Conservation (phyloP, 805 yeast genomes). For the Kluyveromyces siamensis region DNA sequence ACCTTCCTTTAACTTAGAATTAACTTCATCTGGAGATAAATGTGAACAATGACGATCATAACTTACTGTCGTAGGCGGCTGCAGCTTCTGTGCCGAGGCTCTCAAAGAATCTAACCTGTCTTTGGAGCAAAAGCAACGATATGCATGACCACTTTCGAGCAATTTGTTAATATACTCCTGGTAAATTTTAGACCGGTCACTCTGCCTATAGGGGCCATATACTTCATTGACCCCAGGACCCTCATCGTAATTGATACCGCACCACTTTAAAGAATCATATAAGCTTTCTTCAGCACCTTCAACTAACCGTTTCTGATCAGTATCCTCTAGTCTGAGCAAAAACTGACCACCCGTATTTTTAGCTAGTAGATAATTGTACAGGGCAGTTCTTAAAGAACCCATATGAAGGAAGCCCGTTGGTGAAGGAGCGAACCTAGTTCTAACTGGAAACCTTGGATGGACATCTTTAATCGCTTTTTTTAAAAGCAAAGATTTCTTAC, state of each 20-base stretch:
- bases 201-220: conserved; percentile 75
- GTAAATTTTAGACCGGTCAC: conserved; percentile 67
- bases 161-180: conserved; percentile 46
- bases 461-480: conserved; percentile 18
- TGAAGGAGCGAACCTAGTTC: conserved; percentile 95
- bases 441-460: conserved; percentile 46
- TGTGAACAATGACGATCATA: conserved; percentile 78
- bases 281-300: conserved; percentile 77
- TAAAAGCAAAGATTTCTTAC: conserved; percentile 6
- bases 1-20: conserved; percentile 25
- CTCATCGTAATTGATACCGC: conserved; percentile 69
- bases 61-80: conserved; percentile 86
- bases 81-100: conserved; percentile 60
- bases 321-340: conserved; percentile 79
- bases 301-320: conserved; percentile 75
- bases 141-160: conserved; percentile 62
- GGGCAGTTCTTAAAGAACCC: conserved; percentile 89
- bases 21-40: conserved; percentile 34
- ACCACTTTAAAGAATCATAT: conserved; percentile 68
- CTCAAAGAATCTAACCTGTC: conserved; percentile 62
- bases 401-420: conserved; percentile 94
- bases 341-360: conserved; percentile 73
- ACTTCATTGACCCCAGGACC: conserved; percentile 46
- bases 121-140: conserved; percentile 78
- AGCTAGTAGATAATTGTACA: conserved; percentile 81